A percentile compares a stretch with the other conserved stretches of the same genome.
Evolutionary conservation across 352 stramenopile genomes (phyloP).

Genomic region (Globisporangium mamillatum): DNA sequence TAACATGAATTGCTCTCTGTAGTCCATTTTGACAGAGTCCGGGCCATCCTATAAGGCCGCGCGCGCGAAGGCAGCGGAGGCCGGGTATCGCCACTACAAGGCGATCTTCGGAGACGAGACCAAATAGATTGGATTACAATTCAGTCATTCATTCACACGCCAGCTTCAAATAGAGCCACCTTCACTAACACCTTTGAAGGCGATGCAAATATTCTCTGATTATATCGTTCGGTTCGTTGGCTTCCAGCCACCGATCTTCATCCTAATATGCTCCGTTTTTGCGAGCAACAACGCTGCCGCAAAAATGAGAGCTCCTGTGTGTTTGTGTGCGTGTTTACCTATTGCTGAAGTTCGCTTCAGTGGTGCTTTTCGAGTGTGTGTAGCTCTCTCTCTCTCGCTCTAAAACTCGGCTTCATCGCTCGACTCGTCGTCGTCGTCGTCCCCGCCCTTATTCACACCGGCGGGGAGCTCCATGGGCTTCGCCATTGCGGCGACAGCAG

Average conservation of each 20-base stretch:
- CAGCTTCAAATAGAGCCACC: background rate
- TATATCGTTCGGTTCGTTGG: background rate
- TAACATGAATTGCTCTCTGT: background rate
- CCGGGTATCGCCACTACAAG: slow-evolving; percentile 48
- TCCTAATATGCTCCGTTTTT: slow-evolving; percentile 1
- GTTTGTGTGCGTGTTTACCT: slow-evolving; percentile 4
- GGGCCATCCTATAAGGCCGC: slow-evolving; percentile 62
- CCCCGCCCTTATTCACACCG: slow-evolving; percentile 14
- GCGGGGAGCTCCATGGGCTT: slow-evolving; percentile 57
- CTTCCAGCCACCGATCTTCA: background rate
- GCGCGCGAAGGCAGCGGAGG: slow-evolving; percentile 47
- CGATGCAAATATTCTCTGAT: background rate
- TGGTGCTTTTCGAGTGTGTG: background rate
- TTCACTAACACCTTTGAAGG: background rate
- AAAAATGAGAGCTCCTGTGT: background rate
- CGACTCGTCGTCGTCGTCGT: slow-evolving; percentile 64
- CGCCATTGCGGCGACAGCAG: slow-evolving; percentile 66
- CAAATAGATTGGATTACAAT: background rate
- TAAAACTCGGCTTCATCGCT: slow-evolving; percentile 88
- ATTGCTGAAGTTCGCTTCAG: background rate
- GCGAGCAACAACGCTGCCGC: background rate
- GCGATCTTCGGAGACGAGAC: slow-evolving; percentile 20
- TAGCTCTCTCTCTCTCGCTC: slow-evolving; percentile 4
- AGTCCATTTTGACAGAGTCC: slow-evolving; percentile 45
- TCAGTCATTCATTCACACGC: background rate